Evolutionary conservation across 139 green algal genomes (phyloP).

Genomic region (Auxenochlorella pyrenoidosa): DNA sequence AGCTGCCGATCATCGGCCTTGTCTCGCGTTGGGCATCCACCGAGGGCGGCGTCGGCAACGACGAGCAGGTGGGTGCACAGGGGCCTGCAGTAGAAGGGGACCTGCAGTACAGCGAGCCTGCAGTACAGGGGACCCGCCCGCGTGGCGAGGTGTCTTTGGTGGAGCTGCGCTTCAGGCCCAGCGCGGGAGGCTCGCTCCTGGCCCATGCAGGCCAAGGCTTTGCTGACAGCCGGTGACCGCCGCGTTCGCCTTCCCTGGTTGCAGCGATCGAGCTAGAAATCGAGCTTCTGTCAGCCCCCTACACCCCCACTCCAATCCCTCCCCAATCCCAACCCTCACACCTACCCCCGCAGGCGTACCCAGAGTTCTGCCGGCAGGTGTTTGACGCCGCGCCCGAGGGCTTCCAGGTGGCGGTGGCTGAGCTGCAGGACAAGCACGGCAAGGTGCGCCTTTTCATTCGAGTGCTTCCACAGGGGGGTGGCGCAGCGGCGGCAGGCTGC

Average conservation of each 20-base stretch:
- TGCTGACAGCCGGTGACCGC: too few relatives aligned
- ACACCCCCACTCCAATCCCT: neutral
- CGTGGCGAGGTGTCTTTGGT: too few relatives aligned
- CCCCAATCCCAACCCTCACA: neutral
- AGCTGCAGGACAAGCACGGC: conserved; percentile 70
- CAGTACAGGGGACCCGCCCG: too few relatives aligned
- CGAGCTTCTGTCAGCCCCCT: too few relatives aligned
- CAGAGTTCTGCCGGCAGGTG: conserved; percentile 73
- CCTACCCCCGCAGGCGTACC: conserved; percentile 60
- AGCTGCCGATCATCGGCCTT: conserved; percentile 79
- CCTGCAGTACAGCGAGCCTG: neutral
- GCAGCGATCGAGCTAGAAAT: too few relatives aligned
- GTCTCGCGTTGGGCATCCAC: conserved; percentile 69
- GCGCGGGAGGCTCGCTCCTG: too few relatives aligned
- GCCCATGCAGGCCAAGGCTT: too few relatives aligned
- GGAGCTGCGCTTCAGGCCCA: too few relatives aligned
- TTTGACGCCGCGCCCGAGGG: conserved; percentile 50
- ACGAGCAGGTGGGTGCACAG: conserved; percentile 59
- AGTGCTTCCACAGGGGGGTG: neutral
- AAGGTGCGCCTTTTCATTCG: conserved; percentile 50
- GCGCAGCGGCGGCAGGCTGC: too few relatives aligned
- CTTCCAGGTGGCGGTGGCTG: conserved; percentile 56
- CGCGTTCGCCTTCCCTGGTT: too few relatives aligned
- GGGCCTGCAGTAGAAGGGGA: too few relatives aligned
- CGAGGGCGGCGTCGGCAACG: conserved; percentile 80